Evolutionary conservation across 2,329 filamentous ascomycete species (phyloP), one percentile per base, ranked within the genome.

Genomic region (Cercospora citrullina): DNA sequence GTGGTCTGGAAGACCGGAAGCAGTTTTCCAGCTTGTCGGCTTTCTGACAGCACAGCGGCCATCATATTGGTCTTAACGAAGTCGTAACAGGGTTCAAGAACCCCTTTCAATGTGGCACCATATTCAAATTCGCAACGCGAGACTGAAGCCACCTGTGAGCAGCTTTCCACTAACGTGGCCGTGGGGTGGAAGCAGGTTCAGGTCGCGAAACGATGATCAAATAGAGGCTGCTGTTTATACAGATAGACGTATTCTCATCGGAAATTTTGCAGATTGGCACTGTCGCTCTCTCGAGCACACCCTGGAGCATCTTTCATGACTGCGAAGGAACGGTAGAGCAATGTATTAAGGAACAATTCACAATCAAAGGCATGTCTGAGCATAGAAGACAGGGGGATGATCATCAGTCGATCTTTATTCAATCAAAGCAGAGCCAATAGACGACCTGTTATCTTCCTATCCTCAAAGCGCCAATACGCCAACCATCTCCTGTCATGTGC

Each of bases 361-460:
- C 1, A 23, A 6, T 5, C 9, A 10, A 42, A 42, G 5, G 7
- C 5, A 51, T 23, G 10, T 51, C 10, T 21, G 21, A 26, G 16
- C 12, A 26, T 51, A 1, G 48, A 26, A 55, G 23, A n/a, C 23
- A 7, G 28, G 21, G 7, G 28, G 7, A 9, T 51, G 9, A 6
- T 26, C 18, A 12, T 51, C 18, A 48, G 1, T 48, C 10, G n/a
- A 9, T 4, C 16, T n/a, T 23, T 28, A 28, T n/a, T 2, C 23
- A 55, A 14, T 30, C 48, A 55, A 55, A 55, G 12, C 6, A 55
- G 48, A 28, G 48, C 23, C 48, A 28, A 55, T n/a, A 26, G 48
- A 55, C 48, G 48, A 55, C 48, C 48, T 55, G 48, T 23, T 30
- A 55, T 55, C 48, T 55, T 23, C 48, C 48, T 55, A 28, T 55